Evolutionary conservation across 2,329 filamentous ascomycete species (phyloP).

Genomic region (Dactylellina haptotyla): DNA sequence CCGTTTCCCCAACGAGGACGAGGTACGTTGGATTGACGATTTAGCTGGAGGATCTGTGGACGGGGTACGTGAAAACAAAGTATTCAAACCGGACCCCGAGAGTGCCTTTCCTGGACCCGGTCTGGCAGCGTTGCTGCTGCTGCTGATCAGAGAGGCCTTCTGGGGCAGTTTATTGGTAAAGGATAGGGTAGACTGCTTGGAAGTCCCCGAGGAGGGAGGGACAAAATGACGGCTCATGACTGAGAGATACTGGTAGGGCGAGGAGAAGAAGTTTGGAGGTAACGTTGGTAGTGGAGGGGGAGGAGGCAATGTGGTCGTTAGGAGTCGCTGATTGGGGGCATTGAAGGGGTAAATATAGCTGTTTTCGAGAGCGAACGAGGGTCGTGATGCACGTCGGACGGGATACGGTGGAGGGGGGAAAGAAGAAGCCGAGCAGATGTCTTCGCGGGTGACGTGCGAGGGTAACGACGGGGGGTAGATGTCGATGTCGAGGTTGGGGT

Average conservation of each 20-base stretch:
- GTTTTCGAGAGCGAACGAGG: neutral
- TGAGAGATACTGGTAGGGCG: neutral
- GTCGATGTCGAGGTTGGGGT: neutral
- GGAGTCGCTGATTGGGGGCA: neutral
- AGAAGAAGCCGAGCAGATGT: neutral
- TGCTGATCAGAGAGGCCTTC: slow-evolving; percentile 7
- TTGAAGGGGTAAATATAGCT: neutral
- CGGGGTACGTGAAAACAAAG: slow-evolving; percentile 33
- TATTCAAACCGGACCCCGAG: slow-evolving; percentile 26
- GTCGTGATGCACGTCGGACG: neutral
- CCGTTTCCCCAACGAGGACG: slow-evolving; percentile 41
- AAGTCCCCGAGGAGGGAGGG: neutral
- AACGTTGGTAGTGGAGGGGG: neutral
- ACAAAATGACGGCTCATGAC: slow-evolving; percentile 32
- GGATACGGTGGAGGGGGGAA: too few relatives aligned
- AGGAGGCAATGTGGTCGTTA: slow-evolving; percentile 2
- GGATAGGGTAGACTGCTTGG: slow-evolving; percentile 43
- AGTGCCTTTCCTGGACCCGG: slow-evolving; percentile 43
- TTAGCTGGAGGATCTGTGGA: neutral
- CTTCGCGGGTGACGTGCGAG: neutral
- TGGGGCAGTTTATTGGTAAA: slow-evolving; percentile 32
- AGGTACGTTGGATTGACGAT: slow-evolving; percentile 6
- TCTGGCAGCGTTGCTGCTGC: too few relatives aligned
- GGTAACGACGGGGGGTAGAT: neutral
- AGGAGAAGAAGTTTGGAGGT: slow-evolving; percentile 5